Base-by-base conservation (phyloP, 2,329 filamentous ascomycete species). In the Nannizzia gypsea region DNA sequence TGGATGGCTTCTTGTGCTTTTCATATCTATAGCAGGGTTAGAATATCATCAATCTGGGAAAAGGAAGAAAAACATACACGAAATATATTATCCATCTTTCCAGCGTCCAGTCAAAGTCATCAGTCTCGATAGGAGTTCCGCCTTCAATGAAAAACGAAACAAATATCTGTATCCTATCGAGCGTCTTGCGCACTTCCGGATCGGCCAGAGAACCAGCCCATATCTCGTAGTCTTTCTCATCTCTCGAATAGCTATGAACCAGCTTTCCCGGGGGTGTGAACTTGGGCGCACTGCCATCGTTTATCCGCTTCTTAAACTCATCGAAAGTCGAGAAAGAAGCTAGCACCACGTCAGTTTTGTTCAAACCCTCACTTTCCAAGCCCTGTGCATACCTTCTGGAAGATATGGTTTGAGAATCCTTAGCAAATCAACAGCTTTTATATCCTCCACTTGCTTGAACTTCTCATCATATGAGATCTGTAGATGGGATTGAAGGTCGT, bases 61-160 rank as follows among this genome's bases (percentile, higher is more conserved):
- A 5, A 15, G 42, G 17, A 5, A 17, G 42, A 17, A 6, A 15
- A 3, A 59, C 72, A 72, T 87, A 92, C 60, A 96, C 78, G 66
- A 96, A 85, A 74, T 90, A 97, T n/a, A 97, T 76, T 0, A 88
- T 90, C 93, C 93, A 99, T 67, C 92, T 83, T 62, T 90, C 83
- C 20, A 86, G 74, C 0, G 84, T 85, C 79, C 83, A 86, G 63
- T 91, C 87, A 0, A 86, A 81, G 58, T 88, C 81, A 42, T 90
- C 84, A 1, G 86, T 76, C 15, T 82, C 82, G 52, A 96, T 84
- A 40, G 83, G 83, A 3, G 84, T 88, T n/a, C 91, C 93, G 28
- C 89, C 93, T 72, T 99, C 95, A 63, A 99, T 96, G 71, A 90
- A 95, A 62, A 97, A 79, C 15, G 89, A 84, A 3, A 91, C 83